Evolutionary conservation across 1,139 yeast genomes (phyloP).

Genomic region (Yamadazyma dendronema): DNA sequence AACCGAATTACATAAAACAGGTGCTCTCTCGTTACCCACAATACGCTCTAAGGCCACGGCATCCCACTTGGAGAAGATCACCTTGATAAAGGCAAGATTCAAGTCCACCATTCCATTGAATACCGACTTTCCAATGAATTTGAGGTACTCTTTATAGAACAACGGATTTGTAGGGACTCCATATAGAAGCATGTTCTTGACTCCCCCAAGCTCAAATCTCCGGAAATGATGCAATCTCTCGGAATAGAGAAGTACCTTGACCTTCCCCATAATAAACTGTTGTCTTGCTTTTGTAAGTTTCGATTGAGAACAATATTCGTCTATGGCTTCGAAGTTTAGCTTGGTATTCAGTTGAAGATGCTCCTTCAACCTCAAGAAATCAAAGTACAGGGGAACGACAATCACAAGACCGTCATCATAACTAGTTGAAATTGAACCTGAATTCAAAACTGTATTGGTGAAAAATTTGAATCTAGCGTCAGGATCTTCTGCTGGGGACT

Average conservation of each 20-base stretch:
- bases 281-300: constrained; percentile 72
- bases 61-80: constrained; percentile 79
- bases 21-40: constrained; percentile 79
- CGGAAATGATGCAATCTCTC: constrained; percentile 93
- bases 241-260: constrained; percentile 76
- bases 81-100: constrained; percentile 64
- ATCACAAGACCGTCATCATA: constrained; percentile 74
- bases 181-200: constrained; percentile 76
- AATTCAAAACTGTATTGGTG: constrained; percentile 69
- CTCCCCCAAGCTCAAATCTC: constrained; percentile 84
- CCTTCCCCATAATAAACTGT: constrained; percentile 60
- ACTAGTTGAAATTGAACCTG: constrained; percentile 54
- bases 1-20: constrained; percentile 64
- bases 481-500: constrained; percentile 64
- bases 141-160: constrained; percentile 75
- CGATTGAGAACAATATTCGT: constrained; percentile 77
- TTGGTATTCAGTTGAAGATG: constrained; percentile 66
- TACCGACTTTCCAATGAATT: constrained; percentile 50
- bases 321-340: constrained; percentile 61
- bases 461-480: constrained; percentile 80
- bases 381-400: constrained; percentile 84
- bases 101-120: constrained; percentile 50
- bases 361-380: constrained; percentile 75
- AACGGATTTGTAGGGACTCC: constrained; percentile 82
- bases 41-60: constrained; percentile 75